Evolutionary conservation across 768 basidiomycete genomes (phyloP), one percentile per base, ranked within the genome.

Genomic region (Lenzites betulinus): DNA sequence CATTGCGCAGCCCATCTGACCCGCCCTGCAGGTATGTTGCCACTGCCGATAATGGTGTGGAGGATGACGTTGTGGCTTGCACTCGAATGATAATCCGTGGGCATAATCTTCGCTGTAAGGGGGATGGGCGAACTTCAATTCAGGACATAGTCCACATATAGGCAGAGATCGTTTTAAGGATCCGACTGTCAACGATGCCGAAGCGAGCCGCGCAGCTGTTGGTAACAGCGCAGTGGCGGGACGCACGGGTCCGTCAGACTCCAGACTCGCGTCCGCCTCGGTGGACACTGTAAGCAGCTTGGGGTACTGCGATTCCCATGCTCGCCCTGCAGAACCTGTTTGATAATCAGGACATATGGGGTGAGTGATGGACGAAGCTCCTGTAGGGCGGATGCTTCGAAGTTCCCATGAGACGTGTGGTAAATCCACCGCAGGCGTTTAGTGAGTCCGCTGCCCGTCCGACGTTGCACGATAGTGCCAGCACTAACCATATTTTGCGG

Each of bases 1-100:
- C 51, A 49, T 44, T 20, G 49, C 39, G 25, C 39, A 58, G 18
- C 49, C 57, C 30, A 23, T 58, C 20, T 51, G n/a, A n/a, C 13
- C 4, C 16, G 26, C 7, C 5, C 38, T 39, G 38, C 38, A 18
- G 11, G 38, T 39, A 13, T 4, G 11, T 3, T 13, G 38, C 18
- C 38, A 3, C 38, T 39, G 38, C 13, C 38, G 38, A 13, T 13
- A 16, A 16, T 15, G 38, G 38, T 4, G 13, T 36, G 6, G 11
- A 39, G 38, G 6, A 39, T 39, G 38, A 39, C 38, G 38, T 39
- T 33, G 30, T 33, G 30, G 30, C 30, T 33, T 11, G 30, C 6
- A 11, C 11, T 11, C n/a, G 35, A 7, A 39, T 39, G 13, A 39
- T 39, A 18, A 16, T 39, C 7, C 15, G 38, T 18, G 38, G 38